These are phyloP conservation scores for Aphanomyces stellatus DNA, from an alignment of 352 stramenopile species.

Conservation along the genomic window DNA sequence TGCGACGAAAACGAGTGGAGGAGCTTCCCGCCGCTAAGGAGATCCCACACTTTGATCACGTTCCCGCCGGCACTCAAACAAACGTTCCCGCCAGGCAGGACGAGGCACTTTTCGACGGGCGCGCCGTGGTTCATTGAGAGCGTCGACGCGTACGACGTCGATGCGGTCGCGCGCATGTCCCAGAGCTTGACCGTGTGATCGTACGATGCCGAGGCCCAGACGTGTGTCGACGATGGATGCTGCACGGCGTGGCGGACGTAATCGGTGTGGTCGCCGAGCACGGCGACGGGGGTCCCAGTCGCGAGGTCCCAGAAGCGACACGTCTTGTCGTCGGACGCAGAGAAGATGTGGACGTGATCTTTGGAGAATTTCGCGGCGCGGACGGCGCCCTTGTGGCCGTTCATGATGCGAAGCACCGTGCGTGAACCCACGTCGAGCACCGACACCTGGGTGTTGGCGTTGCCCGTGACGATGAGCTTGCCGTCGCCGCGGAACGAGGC, in stretches of 20 bases:
- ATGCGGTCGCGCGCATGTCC: conserved; percentile 72
- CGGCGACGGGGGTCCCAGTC: conserved; percentile 62
- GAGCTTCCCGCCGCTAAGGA: conserved; percentile 77
- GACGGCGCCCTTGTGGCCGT: conserved; percentile 73
- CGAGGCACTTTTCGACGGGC: conserved; percentile 82
- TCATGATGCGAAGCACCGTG: conserved; percentile 78
- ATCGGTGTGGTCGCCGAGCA: conserved; percentile 79
- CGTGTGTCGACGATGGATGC: conserved; percentile 60
- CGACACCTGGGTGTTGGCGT: conserved; percentile 63
- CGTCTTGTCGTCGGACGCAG: conserved; percentile 86
- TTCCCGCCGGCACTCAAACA: conserved; percentile 83
- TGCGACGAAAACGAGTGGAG: conserved; percentile 87
- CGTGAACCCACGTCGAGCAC: conserved; percentile 81
- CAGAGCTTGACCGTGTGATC: conserved; percentile 91
- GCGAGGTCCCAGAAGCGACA: conserved; percentile 83
- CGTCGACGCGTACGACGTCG: conserved; percentile 37
- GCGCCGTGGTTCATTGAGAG: conserved; percentile 76
- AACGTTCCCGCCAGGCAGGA: conserved; percentile 75
- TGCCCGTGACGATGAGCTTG: conserved; percentile 78
- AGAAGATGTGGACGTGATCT: conserved; percentile 83
- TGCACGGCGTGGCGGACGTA: conserved; percentile 76
- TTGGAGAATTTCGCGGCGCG: conserved; percentile 68
- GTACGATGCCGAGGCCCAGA: conserved; percentile 86
- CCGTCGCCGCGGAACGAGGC: conserved; percentile 81
- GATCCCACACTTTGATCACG: conserved; percentile 89